Base-by-base conservation (phyloP, 441 rosid species). In the Adansonia grandidieri region DNA sequence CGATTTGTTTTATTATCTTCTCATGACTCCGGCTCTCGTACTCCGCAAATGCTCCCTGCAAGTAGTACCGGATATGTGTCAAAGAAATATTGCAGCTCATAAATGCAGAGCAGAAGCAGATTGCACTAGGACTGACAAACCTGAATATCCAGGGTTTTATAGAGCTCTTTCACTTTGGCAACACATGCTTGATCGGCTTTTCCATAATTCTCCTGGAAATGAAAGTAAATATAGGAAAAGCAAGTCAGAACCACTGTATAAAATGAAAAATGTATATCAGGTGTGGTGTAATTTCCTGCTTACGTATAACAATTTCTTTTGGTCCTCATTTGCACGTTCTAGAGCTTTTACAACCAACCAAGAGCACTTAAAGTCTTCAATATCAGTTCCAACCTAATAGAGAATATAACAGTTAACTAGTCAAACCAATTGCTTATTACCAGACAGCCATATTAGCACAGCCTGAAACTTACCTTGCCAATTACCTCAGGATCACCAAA, bases 301-400 rank as follows among this genome's bases (percentile, higher is more conserved):
- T 89, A 95, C 96, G 76, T 83, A 67, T 84, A 94, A 71, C 47
- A 86, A 37, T 86, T 88, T 87, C 88, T 90, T 90, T 77, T 94
- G 97, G 66, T 89, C 94, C 79, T 89, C 88, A 17, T 82, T 89
- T 84, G 91, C 86, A 19, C 83, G 82, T 84, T 91, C 94, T 75
- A 93, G 82, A 17, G 97, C 97, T 82, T 89, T 94, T 45, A 93
- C 97, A 17, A 91, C 93, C 91, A 94, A 78, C 97, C 98, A 94
- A 13, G 98, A 93, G 90, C 98, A 93, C 87, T 95, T 95, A 66
- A 91, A 93, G 85, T 93, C 97, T 87, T 91, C 97, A 66, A 93
- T 93, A 84, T 95, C 97, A 5, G 98, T 93, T 79, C 98, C 97
- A 68, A 89, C 89, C 98, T 95, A 57, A 56, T 13, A 3, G 40